Evolutionary conservation across 805 yeast genomes (phyloP), one percentile per base, ranked within the genome.

Genomic region (Debaryomyces prosopidis): DNA sequence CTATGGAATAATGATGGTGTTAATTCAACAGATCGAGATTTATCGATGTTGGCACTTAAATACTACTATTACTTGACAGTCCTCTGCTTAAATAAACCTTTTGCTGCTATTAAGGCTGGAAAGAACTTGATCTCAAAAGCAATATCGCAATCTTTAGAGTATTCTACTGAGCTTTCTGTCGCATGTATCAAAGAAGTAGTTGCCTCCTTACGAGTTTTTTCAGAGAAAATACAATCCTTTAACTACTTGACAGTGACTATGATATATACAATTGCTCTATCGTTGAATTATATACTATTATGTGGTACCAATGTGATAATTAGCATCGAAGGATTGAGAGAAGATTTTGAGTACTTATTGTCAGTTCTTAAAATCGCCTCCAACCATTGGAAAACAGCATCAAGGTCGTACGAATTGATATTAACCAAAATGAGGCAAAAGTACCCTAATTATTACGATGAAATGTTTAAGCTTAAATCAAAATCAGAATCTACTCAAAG

Each of bases 31-130:
- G 23, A 20, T 20, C 23, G 7, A 7, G 23, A 20, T 20, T 20
- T 20, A 20, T 20, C 23, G 7, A 33, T 19, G 15, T 31, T 40
- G 44, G 14, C 44, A 14, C 32, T 40, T 37, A 40, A 40, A 15
- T 17, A 20, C 18, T 40, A 40, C 44, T 40, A 32, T 23, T 40
- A 40, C 14, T 40, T 40, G 38, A 40, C 32, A 11, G 17, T 40
- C 9, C 39, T 40, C 15, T 40, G 44, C 20, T 17, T 40, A 20
- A 40, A 40, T 31, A 40, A 17, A 20, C 44, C 44, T 31, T 40
- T 32, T 40, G 23, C 23, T 7, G 7, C 23, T 20, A 20, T 20
- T 20, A 20, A 20, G 23, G 7, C 23, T 20, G 23, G 23, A 20
- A 20, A 20, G 23, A 7, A 5, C 7, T 20, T 7, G 5, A 26